Conservation (phyloP, 345 rosid species). For the Adansonia digitata region DNA sequence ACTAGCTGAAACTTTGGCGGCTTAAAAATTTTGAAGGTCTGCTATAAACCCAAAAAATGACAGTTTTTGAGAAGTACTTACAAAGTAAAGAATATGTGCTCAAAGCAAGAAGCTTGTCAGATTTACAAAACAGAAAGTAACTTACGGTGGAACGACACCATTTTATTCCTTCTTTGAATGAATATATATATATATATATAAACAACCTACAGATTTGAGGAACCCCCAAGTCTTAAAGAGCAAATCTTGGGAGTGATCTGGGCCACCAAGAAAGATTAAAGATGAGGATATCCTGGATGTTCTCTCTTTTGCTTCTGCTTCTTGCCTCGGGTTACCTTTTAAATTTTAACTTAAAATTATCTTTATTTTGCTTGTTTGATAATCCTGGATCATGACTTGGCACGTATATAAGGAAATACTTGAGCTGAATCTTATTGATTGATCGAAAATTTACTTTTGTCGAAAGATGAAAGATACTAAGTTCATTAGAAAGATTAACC, state of each 20-base stretch:
- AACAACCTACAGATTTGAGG: not conserved
- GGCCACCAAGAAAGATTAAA: slow-evolving; percentile 6
- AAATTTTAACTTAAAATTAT: not conserved
- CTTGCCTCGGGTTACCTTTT: slow-evolving; percentile 32
- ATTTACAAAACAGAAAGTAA: slow-evolving; percentile 24
- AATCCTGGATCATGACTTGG: too few relatives aligned
- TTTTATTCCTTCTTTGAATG: slow-evolving; percentile 20
- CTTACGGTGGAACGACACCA: slow-evolving; percentile 19
- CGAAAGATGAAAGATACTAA: too few relatives aligned
- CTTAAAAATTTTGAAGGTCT: not conserved
- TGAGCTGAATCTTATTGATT: too few relatives aligned
- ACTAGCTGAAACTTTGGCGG: not conserved
- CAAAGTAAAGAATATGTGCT: slow-evolving; percentile 34
- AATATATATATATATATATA: not conserved
- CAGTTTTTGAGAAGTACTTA: slow-evolving; percentile 4
- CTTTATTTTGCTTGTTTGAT: not conserved
- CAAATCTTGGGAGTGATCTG: not conserved
- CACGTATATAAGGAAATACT: too few relatives aligned
- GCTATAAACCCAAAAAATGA: slow-evolving; percentile 1
- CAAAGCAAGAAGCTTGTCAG: slow-evolving; percentile 23
- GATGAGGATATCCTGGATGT: slow-evolving; percentile 30
- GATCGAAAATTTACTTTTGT: too few relatives aligned
- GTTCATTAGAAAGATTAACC: too few relatives aligned
- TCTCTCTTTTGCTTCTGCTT: slow-evolving; percentile 23
- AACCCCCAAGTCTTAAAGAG: not conserved